Conservation (phyloP, 345 rosid genomes). For the Gossypium mustelinum region DNA sequence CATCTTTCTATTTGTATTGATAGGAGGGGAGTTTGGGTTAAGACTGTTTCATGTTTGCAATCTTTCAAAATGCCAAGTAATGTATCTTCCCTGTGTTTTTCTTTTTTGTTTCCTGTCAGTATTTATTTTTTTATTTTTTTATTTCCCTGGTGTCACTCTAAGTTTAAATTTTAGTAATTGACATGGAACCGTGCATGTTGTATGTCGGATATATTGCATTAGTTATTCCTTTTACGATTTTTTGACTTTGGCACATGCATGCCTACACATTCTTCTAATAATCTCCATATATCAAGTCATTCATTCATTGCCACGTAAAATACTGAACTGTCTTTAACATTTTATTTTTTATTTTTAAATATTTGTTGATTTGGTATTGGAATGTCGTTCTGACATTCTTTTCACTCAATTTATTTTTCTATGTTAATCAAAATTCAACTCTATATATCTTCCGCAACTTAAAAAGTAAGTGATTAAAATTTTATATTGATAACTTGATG, state of each 20-base stretch:
- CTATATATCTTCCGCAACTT: too few relatives aligned
- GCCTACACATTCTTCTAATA: neutral
- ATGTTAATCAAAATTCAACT: too few relatives aligned
- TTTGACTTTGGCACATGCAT: neutral
- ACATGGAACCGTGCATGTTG: neutral
- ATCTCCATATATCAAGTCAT: neutral
- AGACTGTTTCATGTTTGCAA: neutral
- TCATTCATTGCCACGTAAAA: neutral
- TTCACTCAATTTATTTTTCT: too few relatives aligned
- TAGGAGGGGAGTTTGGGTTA: neutral
- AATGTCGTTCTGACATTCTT: too few relatives aligned
- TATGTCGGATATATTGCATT: neutral
- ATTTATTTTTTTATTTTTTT: too few relatives aligned
- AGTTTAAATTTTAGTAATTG: neutral
- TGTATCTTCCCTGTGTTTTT: neutral
- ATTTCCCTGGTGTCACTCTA: neutral
- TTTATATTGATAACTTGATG: too few relatives aligned
- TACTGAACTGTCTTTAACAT: neutral
- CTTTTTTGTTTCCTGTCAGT: neutral
- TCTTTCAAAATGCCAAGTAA: conserved; percentile 6
- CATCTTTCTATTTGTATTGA: neutral
- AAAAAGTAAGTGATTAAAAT: too few relatives aligned
- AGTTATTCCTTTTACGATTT: neutral
- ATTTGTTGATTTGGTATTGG: too few relatives aligned
- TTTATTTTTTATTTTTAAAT: too few relatives aligned